These are phyloP conservation scores for Fistulifera solaris DNA, from an alignment of 108 stramenopile genomes.

Conservation along the genomic window DNA sequence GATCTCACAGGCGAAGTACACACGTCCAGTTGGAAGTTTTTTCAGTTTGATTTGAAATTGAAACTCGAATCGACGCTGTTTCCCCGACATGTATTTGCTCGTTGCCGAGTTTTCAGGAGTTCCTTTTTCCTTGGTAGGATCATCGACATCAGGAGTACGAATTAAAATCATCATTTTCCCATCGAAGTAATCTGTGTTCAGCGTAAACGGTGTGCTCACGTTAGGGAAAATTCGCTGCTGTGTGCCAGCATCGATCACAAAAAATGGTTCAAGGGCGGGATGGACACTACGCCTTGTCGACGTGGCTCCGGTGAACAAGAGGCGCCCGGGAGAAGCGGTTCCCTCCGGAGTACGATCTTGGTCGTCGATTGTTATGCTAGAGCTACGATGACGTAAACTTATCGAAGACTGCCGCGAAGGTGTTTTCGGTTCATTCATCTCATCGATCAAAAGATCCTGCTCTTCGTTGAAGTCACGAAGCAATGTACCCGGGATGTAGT, in stretches of 20 bases:
- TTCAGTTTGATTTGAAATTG: conserved; percentile 85
- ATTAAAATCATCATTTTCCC: conserved; percentile 78
- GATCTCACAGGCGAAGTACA: conserved; percentile 78
- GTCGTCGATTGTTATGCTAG: not conserved
- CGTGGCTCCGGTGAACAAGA: not conserved
- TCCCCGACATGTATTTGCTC: conserved; percentile 45
- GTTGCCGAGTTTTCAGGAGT: conserved; percentile 26
- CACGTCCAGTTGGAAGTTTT: conserved; percentile 57
- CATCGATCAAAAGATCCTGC: not conserved
- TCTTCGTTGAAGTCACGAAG: not conserved
- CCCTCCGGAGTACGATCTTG: not conserved
- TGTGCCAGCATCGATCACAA: conserved; percentile 32
- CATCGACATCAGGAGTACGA: conserved; percentile 74
- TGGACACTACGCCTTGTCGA: conserved; percentile 8
- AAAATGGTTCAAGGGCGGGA: conserved; percentile 18
- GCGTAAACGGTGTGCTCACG: conserved; percentile 10
- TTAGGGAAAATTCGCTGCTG: conserved; percentile 41
- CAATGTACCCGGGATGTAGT: not conserved
- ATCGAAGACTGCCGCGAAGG: not conserved
- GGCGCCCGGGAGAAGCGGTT: not conserved
- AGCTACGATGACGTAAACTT: not conserved
- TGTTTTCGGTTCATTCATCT: not conserved
- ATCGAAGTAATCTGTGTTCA: conserved; percentile 66
- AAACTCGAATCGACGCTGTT: conserved; percentile 87
- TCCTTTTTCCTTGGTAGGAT: conserved; percentile 18